These are phyloP conservation scores for Schizosaccharomyces cryophilus DNA, from an alignment of 805 yeast species.

Conservation along the genomic window DNA sequence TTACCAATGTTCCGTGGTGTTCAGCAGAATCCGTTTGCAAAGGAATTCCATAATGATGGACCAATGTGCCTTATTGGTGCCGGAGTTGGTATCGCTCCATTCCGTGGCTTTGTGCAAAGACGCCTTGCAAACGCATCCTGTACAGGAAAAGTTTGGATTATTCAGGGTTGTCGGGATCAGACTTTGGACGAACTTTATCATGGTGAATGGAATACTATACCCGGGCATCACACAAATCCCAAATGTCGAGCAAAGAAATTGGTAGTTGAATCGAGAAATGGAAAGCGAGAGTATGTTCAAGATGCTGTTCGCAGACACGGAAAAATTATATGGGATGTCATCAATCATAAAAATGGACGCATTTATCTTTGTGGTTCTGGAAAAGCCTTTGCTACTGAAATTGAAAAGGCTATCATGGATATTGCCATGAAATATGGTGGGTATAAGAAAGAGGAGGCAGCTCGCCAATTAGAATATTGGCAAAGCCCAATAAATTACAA, in stretches of 20 bases:
- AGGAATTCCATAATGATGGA: slow-evolving; percentile 10
- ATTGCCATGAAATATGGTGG: slow-evolving; percentile 8
- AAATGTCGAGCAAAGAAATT: background rate
- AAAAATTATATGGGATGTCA: slow-evolving; percentile 10
- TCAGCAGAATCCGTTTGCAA: slow-evolving; percentile 11
- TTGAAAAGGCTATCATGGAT: background rate
- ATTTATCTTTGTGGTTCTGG: slow-evolving; percentile 12
- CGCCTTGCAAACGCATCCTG: slow-evolving; percentile 10
- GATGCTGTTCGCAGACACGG: slow-evolving; percentile 10
- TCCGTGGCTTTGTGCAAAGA: slow-evolving; percentile 12
- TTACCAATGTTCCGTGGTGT: slow-evolving; percentile 11
- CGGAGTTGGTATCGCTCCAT: slow-evolving; percentile 12
- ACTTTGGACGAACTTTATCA: slow-evolving; percentile 10
- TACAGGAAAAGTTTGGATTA: slow-evolving; percentile 10
- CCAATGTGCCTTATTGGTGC: slow-evolving; percentile 12
- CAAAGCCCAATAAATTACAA: background rate
- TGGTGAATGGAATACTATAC: slow-evolving; percentile 12
- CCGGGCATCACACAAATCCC: slow-evolving; percentile 7
- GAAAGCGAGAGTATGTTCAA: slow-evolving; percentile 10
- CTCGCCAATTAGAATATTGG: slow-evolving; percentile 9
- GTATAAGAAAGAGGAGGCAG: slow-evolving; percentile 6
- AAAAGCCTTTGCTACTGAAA: slow-evolving; percentile 12
- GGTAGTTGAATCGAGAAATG: slow-evolving; percentile 12
- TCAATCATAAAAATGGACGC: slow-evolving; percentile 10
- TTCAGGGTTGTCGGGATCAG: slow-evolving; percentile 11